Evolutionary conservation across 2,329 filamentous ascomycete genomes (phyloP).

Genomic region (Xylariaceae sp.): DNA sequence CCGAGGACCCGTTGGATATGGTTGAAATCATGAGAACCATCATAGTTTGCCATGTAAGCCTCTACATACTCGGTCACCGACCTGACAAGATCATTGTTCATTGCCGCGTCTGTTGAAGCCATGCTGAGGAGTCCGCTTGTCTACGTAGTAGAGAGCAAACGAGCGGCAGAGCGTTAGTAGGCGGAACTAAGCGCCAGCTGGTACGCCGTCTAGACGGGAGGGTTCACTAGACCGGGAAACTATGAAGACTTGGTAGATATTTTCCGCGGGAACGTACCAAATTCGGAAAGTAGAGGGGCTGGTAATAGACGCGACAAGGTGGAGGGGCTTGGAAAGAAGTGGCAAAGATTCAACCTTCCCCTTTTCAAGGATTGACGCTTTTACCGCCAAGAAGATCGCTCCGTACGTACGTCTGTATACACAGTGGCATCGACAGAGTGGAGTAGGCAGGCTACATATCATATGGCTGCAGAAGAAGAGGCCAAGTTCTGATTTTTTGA

Average conservation of each 20-base stretch:
- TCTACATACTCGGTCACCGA: slow-evolving; percentile 58
- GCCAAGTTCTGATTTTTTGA: no score
- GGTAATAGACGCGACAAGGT: slow-evolving; percentile 13
- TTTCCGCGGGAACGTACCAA: slow-evolving; percentile 10
- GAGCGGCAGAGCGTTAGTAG: slow-evolving; percentile 23
- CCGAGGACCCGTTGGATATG: slow-evolving; percentile 76
- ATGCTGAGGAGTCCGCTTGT: slow-evolving; percentile 19
- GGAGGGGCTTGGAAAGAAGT: slow-evolving; percentile 5
- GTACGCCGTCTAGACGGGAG: slow-evolving; percentile 19
- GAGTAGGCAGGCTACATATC: neutral
- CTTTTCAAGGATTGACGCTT: slow-evolving; percentile 12
- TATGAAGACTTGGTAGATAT: neutral
- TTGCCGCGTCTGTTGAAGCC: slow-evolving; percentile 21
- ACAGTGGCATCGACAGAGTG: no score
- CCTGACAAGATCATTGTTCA: slow-evolving; percentile 43
- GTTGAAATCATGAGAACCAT: slow-evolving; percentile 81
- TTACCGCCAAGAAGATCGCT: slow-evolving; percentile 4
- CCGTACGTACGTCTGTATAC: neutral
- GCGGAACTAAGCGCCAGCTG: slow-evolving; percentile 24
- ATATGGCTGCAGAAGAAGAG: neutral
- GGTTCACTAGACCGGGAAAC: slow-evolving; percentile 17
- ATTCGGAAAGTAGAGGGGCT: slow-evolving; percentile 10
- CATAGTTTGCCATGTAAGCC: slow-evolving; percentile 69
- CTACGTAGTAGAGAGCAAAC: slow-evolving; percentile 14
- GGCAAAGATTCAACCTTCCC: slow-evolving; percentile 6